Evolutionary conservation across 495 filamentous ascomycete genomes (phyloP).

Genomic region (Bacidia rubella): DNA sequence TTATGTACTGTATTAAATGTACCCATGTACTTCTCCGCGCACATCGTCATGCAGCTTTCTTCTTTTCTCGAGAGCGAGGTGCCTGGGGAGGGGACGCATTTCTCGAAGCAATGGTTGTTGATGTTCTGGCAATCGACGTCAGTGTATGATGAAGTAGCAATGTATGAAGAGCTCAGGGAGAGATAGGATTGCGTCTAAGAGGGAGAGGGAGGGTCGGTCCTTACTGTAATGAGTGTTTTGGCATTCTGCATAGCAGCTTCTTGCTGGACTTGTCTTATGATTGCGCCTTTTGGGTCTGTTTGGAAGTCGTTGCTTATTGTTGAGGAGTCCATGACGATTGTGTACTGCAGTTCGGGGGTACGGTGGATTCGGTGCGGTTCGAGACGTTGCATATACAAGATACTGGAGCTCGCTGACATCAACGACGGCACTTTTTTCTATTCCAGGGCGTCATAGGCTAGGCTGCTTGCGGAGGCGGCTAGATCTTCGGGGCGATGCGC

Average conservation of each 20-base stretch:
- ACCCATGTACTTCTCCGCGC: constrained; percentile 96
- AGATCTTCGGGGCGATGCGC: not conserved
- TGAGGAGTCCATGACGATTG: not conserved
- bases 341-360: not conserved
- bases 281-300: constrained; percentile 46
- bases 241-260: constrained; percentile 67
- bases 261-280: constrained; percentile 62
- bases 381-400: no score
- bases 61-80: constrained; percentile 56
- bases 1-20: constrained; percentile 79
- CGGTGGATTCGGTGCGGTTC: no score
- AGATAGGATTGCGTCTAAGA: not conserved
- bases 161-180: not conserved
- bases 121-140: constrained; percentile 51
- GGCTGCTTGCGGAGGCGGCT: not conserved
- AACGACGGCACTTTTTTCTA: not conserved
- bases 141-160: no score
- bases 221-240: constrained; percentile 58
- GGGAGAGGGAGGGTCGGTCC: constrained; percentile 16
- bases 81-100: constrained; percentile 78
- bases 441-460: not conserved
- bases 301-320: not conserved
- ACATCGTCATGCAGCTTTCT: constrained; percentile 66
- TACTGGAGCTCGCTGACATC: not conserved
- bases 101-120: constrained; percentile 92